Conservation (phyloP, 139 green algal genomes). For the Haematococcus sp. region DNA sequence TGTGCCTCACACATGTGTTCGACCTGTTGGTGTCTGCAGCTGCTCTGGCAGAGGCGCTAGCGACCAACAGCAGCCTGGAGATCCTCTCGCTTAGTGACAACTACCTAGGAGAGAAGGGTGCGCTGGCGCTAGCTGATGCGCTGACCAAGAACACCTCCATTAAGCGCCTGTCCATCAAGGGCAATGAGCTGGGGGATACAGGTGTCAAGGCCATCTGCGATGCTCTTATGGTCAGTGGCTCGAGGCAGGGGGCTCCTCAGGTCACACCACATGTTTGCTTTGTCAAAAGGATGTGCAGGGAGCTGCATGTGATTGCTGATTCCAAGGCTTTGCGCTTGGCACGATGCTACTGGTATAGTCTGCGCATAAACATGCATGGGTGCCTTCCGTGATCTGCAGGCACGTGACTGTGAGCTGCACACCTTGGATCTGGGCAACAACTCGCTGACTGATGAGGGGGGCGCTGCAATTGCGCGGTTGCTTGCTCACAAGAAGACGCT, state of each 20-base stretch:
- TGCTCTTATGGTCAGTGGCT: conserved; percentile 58
- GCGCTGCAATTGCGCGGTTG: conserved; percentile 66
- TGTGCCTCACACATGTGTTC: background rate
- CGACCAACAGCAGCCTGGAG: conserved; percentile 62
- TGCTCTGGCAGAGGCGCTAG: conserved; percentile 74
- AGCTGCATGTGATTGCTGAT: too few species aligned
- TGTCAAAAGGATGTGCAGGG: background rate
- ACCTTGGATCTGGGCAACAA: conserved; percentile 94
- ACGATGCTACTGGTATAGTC: too few species aligned
- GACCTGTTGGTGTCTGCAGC: conserved; percentile 8
- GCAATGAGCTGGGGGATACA: conserved; percentile 90
- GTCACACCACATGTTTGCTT: too few species aligned
- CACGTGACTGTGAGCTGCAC: conserved; percentile 41
- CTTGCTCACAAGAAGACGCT: conserved; percentile 63
- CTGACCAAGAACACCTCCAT: conserved; percentile 74
- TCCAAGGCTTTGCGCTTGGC: too few species aligned
- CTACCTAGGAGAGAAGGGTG: conserved; percentile 52
- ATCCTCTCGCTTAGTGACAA: conserved; percentile 83
- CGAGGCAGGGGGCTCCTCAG: too few species aligned
- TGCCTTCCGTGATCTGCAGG: conserved; percentile 16
- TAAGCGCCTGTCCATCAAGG: conserved; percentile 83
- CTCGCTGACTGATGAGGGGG: conserved; percentile 68
- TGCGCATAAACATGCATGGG: background rate
- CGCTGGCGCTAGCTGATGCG: conserved; percentile 65
- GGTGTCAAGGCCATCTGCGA: conserved; percentile 76